Percentiles rank a stretch among this genome's conserved stretches.
phyloP scores from a whole-genome alignment of 257 asterid species.

The Solanum corneliomulleri region DNA sequence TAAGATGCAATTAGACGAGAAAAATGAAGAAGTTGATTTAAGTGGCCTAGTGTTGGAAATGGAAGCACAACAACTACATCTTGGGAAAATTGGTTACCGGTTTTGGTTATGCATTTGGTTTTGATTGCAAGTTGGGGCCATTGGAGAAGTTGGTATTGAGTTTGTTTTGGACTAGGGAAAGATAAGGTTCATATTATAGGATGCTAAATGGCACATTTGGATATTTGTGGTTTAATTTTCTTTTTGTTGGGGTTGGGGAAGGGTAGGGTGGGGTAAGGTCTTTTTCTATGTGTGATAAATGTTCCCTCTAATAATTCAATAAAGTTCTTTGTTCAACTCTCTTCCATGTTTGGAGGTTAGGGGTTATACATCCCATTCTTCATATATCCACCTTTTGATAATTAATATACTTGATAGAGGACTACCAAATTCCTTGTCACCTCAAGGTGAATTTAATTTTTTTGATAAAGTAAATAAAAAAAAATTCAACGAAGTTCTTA shows the following conservation, averaged over 20 bases:
- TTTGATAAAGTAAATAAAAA: no score
- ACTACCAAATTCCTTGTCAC: no score
- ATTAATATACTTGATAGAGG: no score
- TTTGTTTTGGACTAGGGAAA: background rate
- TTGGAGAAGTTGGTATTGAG: background rate
- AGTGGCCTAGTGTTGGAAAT: constrained; percentile 58
- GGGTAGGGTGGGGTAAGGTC: background rate
- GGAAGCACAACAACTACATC: constrained; percentile 40
- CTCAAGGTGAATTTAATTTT: no score
- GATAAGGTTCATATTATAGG: background rate
- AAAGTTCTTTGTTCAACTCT: no score
- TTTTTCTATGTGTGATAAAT: background rate
- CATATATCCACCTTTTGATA: no score
- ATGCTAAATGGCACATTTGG: background rate
- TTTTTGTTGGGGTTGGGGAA: background rate
- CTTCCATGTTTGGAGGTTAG: no score
- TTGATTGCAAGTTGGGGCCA: background rate
- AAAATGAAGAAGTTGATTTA: constrained; percentile 70
- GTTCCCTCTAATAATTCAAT: background rate
- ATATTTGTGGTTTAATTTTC: background rate
- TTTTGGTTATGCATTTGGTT: background rate
- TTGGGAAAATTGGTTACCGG: background rate
- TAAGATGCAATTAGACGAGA: constrained; percentile 45
- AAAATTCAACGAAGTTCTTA: background rate
- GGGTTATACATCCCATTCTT: no score